phyloP scores from a whole-genome alignment of 345 rosid species.

The Melaleuca alternifolia region DNA sequence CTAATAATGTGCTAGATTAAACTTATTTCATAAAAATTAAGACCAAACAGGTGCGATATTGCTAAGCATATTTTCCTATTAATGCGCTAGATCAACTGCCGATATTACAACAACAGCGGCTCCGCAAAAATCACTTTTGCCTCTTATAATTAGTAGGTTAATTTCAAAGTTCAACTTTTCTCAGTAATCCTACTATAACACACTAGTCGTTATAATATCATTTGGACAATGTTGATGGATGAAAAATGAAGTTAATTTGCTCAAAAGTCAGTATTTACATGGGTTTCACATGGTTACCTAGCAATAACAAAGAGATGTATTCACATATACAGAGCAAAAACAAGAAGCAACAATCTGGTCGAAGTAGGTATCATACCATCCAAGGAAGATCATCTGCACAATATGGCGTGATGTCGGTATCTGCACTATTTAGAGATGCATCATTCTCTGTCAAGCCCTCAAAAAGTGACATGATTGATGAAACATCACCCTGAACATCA shows the following conservation, averaged over 20 bases:
- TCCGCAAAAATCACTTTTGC: not conserved
- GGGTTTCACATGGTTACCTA: not conserved
- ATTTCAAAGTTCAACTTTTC: not conserved
- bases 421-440: conserved; percentile 17
- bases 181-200: not conserved
- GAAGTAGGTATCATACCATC: conserved; percentile 26
- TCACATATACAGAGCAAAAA: not conserved
- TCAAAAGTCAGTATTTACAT: not conserved
- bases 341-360: not conserved
- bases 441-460: conserved; percentile 45
- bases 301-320: not conserved
- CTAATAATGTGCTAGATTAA: not conserved
- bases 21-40: not conserved
- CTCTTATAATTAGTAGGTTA: not conserved
- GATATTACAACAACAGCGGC: not conserved
- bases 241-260: not conserved
- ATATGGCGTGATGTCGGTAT: conserved; percentile 51
- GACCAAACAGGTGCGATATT: not conserved
- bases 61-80: not conserved
- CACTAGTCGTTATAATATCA: not conserved
- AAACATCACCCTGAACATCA: conserved; percentile 54
- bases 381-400: conserved; percentile 41
- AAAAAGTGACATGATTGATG: conserved; percentile 41
- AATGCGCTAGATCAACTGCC: not conserved
- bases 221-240: not conserved